A percentile compares a stretch with the other conserved stretches of the same genome.
phyloP scores from a whole-genome alignment of 148 eudicot species.

The Chenopodium berlandieri region DNA sequence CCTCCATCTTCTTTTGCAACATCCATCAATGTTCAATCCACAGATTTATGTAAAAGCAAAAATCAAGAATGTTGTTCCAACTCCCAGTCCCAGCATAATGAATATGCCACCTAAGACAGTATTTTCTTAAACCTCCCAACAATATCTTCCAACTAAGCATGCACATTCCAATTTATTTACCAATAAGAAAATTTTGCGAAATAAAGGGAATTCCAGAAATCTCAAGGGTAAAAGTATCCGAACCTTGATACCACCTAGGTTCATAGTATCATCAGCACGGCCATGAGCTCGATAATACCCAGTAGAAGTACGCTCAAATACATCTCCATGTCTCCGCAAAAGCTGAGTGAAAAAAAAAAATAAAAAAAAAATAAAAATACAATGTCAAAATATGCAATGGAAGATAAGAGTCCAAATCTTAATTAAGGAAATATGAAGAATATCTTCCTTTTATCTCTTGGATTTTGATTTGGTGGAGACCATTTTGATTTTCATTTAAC shows the following conservation, averaged over 20 bases:
- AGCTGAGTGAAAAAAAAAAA: conserved; percentile 39
- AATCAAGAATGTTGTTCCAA: not conserved
- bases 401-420: not conserved
- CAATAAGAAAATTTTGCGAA: not conserved
- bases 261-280: conserved; percentile 98
- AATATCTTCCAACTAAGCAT: not conserved
- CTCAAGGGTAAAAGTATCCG: not conserved
- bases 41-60: not conserved
- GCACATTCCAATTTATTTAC: not conserved
- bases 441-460: not conserved
- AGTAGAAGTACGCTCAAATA: conserved; percentile 70
- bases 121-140: not conserved
- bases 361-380: not conserved
- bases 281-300: conserved; percentile 98
- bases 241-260: conserved; percentile 98
- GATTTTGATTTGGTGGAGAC: not conserved
- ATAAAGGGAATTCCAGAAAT: not conserved
- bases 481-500: not conserved
- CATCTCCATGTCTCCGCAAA: conserved; percentile 93
- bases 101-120: not conserved
- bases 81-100: not conserved
- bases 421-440: not conserved
- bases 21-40: not conserved
- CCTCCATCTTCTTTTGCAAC: not conserved
- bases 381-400: not conserved